Evolutionary conservation across 2,329 filamentous ascomycete species (phyloP), one percentile per base, ranked within the genome.

Genomic region (Knufia petricola): DNA sequence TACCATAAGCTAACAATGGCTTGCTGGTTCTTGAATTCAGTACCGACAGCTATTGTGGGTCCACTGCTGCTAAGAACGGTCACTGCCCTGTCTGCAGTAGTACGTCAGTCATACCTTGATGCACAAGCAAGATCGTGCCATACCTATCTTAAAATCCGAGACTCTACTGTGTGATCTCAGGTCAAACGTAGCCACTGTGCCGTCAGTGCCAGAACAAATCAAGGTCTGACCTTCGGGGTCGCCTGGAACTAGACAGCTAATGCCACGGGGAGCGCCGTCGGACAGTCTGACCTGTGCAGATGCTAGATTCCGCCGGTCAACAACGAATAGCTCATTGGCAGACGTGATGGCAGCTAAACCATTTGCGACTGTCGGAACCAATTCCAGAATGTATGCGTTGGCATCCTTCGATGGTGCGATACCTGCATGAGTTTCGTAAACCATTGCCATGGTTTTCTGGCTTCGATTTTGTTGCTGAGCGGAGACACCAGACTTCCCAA

Each of bases 281-380:
- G 51, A 26, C n/a, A 12, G 31, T n/a, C 48, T 34, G 13, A 46
- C 28, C 23, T 39, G 26, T n/a, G 45, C 26, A 2, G 32, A 46
- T 19, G 42, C 17, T 15, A 59, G 48, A 28, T 28, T 48, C 17
- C 49, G 43, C 24, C 50, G 36, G 32, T 55, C 31, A 30, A 60
- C 28, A 17, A 60, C 20, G 28, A 59, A 47, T 2, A 60, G 41
- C 42, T 60, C 57, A 40, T 58, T 50, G 15, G 52, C 50, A 23
- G 58, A 60, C 19, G 55, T 58, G 30, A 59, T 54, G 15, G 53
- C 54, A 9, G 54, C 58, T 42, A 60, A 39, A 8, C 40, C 49
- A 26, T 50, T 47, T 20, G 43, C 45, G 19, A 48, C 36, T 23
- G 52, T 32, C 30, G 58, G 57, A 4, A 57, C 37, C 21, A 60